phyloP scores from a whole-genome alignment of 495 filamentous ascomycete genomes.

The Penicillium lividum region DNA sequence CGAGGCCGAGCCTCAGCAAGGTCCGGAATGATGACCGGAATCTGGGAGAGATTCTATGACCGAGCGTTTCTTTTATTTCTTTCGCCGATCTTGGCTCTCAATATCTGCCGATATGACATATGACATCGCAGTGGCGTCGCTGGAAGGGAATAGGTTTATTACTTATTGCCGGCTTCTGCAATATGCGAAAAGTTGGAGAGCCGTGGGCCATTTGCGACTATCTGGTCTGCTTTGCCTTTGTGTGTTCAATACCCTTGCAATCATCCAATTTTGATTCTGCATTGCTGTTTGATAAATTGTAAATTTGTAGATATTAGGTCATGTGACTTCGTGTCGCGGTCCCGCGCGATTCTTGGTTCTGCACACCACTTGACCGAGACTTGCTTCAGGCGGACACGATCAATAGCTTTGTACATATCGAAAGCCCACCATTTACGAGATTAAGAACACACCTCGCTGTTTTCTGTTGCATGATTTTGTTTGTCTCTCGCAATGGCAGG shows the following conservation, averaged over 20 bases:
- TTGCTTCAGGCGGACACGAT: not conserved
- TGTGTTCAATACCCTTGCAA: slow-evolving; percentile 16
- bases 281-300: not conserved
- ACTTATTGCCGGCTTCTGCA: not conserved
- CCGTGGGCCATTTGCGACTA: not conserved
- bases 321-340: slow-evolving; percentile 45
- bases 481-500: slow-evolving; percentile 22
- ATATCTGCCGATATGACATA: not conserved
- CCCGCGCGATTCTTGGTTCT: slow-evolving; percentile 20
- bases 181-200: slow-evolving; percentile 1
- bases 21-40: not conserved
- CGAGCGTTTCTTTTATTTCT: not conserved
- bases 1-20: not conserved
- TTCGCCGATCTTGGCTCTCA: not conserved
- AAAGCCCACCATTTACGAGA: not conserved
- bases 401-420: slow-evolving; percentile 12
- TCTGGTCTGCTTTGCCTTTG: slow-evolving; percentile 13
- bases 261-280: slow-evolving; percentile 7
- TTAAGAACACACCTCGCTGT: not conserved
- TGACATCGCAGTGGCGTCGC: not conserved
- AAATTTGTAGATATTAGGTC: slow-evolving; percentile 6
- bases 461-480: too few species aligned
- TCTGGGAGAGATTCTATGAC: not conserved
- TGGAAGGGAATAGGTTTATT: not conserved
- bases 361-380: slow-evolving; percentile 9